A percentile compares a stretch with the other conserved stretches of the same genome.
phyloP scores from a whole-genome alignment of 1,284 basidiomycete species.

The Fomes fomentarius region DNA sequence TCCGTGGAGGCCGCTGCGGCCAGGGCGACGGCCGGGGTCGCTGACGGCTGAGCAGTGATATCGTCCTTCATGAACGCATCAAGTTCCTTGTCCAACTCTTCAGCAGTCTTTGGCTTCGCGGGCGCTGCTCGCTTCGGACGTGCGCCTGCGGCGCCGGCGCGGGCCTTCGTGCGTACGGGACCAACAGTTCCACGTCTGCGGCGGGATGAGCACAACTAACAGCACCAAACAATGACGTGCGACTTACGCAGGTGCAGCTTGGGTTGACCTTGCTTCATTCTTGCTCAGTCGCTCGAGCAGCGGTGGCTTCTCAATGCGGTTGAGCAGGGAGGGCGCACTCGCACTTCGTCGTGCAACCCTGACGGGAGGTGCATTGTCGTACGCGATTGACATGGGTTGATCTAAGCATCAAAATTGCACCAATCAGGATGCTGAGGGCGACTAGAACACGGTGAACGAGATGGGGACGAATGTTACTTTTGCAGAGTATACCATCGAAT shows the following conservation, averaged over 20 bases:
- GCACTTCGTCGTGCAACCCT: constrained; percentile 43
- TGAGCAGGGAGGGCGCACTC: constrained; percentile 60
- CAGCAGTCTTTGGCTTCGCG: constrained; percentile 71
- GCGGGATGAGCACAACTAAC: not conserved
- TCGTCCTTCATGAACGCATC: constrained; percentile 88
- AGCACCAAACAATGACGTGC: not conserved
- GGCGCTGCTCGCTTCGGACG: constrained; percentile 35
- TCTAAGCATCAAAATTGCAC: constrained; percentile 49
- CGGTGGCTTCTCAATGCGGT: constrained; percentile 66
- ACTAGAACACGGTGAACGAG: constrained; percentile 8
- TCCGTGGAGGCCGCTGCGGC: constrained; percentile 15
- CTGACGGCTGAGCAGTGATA: constrained; percentile 30
- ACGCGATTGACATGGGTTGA: constrained; percentile 80
- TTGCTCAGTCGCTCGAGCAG: constrained; percentile 60
- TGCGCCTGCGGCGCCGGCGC: constrained; percentile 28
- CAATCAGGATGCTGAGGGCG: not conserved
- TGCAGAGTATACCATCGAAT: constrained; percentile 88
- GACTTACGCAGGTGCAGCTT: constrained; percentile 29
- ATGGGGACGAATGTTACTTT: constrained; percentile 55
- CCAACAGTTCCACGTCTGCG: constrained; percentile 35
- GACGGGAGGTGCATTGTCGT: constrained; percentile 52
- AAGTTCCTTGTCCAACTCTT: constrained; percentile 89
- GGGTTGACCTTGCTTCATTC: constrained; percentile 41
- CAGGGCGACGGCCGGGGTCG: constrained; percentile 20
- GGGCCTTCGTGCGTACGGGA: constrained; percentile 29